Evolutionary conservation across 1,139 yeast species (phyloP), one percentile per base, ranked within the genome.

Genomic region (Yamadazyma triangularis): DNA sequence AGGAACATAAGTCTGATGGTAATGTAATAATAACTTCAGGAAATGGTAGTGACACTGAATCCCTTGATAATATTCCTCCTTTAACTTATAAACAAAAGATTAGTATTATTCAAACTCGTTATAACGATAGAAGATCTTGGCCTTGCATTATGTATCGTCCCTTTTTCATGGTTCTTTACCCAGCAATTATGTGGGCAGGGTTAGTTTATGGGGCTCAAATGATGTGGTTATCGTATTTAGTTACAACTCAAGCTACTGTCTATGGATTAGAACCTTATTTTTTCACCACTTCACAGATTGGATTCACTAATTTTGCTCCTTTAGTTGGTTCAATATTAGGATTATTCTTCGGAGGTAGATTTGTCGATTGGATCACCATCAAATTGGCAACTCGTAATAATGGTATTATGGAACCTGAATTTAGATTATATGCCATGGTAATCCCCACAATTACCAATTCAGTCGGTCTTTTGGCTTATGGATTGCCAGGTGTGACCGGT

Each of bases 161-260:
- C 4, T 51, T 63, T 47, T 41, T 61, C 28, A 60, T 64, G 41
- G 52, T 64, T 47, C 45, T 61, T 40, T 74, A 76, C 44, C 86
- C 87, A 5, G 65, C 73, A 9, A 70, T 79, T 11, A 41, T 77
- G 13, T 79, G 79, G 73, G 70, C 76, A 28, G 86, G 86, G 1
- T 51, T 76, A 33, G 53, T 73, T 18, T 78, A 79, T 45, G 88
- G 86, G 3, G 62, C 76, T 12, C 78, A 79, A 29, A 65, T 79
- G 59, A 65, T 67, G 71, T 70, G 77, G 76, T 51, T 70, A 20
- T 56, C 72, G 7, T 48, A 68, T 19, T 48, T 70, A 32, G 53
- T 58, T 4, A 61, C 65, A 14, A 66, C 76, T 3, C 74, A 68
- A 44, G 59, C 73, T 1, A 53, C 56, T 34, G 56, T 69, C 26